A percentile compares a stretch with the other conserved stretches of the same genome.
These are phyloP conservation scores for Candida tunisiensis DNA, from an alignment of 1,139 yeast species.

Conservation along the genomic window DNA sequence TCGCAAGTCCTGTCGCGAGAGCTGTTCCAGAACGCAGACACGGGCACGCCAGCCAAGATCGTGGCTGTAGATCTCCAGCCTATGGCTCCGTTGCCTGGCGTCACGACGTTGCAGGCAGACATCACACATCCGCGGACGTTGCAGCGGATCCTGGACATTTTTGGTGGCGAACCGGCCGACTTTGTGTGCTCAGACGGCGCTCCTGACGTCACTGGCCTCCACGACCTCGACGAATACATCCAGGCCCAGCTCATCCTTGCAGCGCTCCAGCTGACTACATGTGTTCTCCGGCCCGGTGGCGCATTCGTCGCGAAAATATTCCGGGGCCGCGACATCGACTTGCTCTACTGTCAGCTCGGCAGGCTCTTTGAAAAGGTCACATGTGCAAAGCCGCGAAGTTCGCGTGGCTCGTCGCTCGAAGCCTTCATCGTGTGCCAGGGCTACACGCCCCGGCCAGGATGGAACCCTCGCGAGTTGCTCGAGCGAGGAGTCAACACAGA, in stretches of 20 bases:
- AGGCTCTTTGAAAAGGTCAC: constrained; percentile 69
- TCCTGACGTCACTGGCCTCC: constrained; percentile 95
- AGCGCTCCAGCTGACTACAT: constrained; percentile 81
- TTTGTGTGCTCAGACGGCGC: constrained; percentile 97
- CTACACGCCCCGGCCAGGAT: constrained; percentile 62
- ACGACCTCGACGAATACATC: constrained; percentile 89
- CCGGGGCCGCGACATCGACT: constrained; percentile 87
- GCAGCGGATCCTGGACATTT: constrained; percentile 52
- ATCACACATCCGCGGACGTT: constrained; percentile 90
- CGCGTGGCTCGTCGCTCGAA: constrained; percentile 86
- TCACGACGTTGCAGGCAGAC: constrained; percentile 83
- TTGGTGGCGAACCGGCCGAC: constrained; percentile 88
- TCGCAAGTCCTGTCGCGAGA: constrained; percentile 82
- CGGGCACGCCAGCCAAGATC: constrained; percentile 36
- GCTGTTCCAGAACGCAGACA: constrained; percentile 16
- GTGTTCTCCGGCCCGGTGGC: constrained; percentile 78
- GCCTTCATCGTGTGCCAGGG: constrained; percentile 88
- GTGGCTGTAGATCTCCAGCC: constrained; percentile 96
- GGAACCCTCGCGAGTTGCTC: constrained; percentile 49
- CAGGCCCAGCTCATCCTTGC: constrained; percentile 88
- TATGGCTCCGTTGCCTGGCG: constrained; percentile 87
- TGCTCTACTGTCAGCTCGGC: constrained; percentile 78
- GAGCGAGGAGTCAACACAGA: constrained; percentile 43
- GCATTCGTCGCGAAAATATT: constrained; percentile 90
- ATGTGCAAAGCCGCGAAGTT: constrained; percentile 91